Evolutionary conservation across 192 early-diverging fungal genomes (phyloP).

Genomic region (Obelidium mucronatum): DNA sequence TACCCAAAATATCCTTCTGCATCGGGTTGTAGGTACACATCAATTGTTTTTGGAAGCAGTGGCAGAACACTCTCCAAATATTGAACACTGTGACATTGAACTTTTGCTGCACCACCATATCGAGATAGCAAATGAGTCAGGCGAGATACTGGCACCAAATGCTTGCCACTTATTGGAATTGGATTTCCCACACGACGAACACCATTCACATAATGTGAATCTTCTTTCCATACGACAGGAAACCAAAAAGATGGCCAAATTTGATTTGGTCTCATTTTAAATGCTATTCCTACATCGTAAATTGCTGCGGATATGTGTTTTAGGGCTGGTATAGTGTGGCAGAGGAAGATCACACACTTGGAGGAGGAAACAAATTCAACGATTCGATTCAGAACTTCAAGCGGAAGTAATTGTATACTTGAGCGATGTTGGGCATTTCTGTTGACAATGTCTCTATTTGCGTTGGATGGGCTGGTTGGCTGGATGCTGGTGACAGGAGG

Average conservation of each 20-base stretch:
- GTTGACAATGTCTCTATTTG: too few relatives aligned
- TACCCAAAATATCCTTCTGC: not conserved
- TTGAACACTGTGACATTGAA: not conserved
- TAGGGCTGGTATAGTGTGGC: not conserved
- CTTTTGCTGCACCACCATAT: slow-evolving; percentile 1
- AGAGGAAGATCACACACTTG: too few relatives aligned
- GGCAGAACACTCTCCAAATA: not conserved
- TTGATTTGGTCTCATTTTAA: not conserved
- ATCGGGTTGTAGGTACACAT: not conserved
- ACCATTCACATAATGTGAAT: not conserved
- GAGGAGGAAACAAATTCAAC: too few relatives aligned
- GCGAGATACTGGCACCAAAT: not conserved
- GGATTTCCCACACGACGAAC: not conserved
- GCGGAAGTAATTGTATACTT: too few relatives aligned
- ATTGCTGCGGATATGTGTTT: not conserved
- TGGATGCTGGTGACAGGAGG: too few relatives aligned
- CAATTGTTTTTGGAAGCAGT: not conserved
- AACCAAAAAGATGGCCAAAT: slow-evolving; percentile 4
- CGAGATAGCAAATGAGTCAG: slow-evolving; percentile 1
- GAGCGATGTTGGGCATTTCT: too few relatives aligned
- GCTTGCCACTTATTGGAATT: not conserved
- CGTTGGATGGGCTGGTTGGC: too few relatives aligned
- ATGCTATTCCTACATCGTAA: not conserved
- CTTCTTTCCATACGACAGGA: slow-evolving; percentile 5
- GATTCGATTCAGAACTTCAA: too few relatives aligned